phyloP scores from a whole-genome alignment of 495 filamentous ascomycete species.

The Podospora conica region DNA sequence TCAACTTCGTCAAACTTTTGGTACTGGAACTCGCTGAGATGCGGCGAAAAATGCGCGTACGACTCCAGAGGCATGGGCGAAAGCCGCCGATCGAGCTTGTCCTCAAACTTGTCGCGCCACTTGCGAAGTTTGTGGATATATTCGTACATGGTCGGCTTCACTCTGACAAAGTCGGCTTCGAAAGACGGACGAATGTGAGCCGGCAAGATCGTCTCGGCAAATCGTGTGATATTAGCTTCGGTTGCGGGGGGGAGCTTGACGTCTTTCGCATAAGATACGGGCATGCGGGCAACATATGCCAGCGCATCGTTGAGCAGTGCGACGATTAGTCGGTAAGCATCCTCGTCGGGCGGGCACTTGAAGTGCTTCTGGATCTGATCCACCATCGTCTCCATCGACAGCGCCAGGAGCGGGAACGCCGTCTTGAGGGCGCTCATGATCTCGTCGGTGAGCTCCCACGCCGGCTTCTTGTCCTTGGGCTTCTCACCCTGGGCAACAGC shows the following conservation, averaged over 20 bases:
- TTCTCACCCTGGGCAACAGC: conserved; percentile 29
- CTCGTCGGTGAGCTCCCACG: conserved; percentile 95
- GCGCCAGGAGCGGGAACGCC: conserved; percentile 86
- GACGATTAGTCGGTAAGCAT: conserved; percentile 96
- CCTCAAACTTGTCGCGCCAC: conserved; percentile 97
- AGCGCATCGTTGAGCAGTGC: conserved; percentile 92
- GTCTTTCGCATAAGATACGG: conserved; percentile 77
- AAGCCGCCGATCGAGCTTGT: conserved; percentile 85
- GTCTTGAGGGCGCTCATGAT: conserved; percentile 92
- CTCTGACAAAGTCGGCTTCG: conserved; percentile 88
- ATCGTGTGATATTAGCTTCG: conserved; percentile 91
- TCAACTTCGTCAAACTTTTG: conserved; percentile 98
- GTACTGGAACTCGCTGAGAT: conserved; percentile 93
- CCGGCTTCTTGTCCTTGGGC: conserved; percentile 56
- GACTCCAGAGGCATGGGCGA: conserved; percentile 64
- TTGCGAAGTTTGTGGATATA: conserved; percentile 95
- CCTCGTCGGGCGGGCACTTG: conserved; percentile 96
- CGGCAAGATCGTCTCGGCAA: conserved; percentile 92
- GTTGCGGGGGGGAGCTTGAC: conserved; percentile 85
- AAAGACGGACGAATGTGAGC: conserved; percentile 89
- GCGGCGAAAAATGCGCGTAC: conserved; percentile 59
- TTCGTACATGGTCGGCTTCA: conserved; percentile 91
- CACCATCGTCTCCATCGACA: conserved; percentile 99
- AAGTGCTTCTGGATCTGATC: conserved; percentile 98
- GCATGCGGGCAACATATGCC: conserved; percentile 79